Conservation (phyloP, 768 basidiomycete species). For the Scleroderma citrinum region DNA sequence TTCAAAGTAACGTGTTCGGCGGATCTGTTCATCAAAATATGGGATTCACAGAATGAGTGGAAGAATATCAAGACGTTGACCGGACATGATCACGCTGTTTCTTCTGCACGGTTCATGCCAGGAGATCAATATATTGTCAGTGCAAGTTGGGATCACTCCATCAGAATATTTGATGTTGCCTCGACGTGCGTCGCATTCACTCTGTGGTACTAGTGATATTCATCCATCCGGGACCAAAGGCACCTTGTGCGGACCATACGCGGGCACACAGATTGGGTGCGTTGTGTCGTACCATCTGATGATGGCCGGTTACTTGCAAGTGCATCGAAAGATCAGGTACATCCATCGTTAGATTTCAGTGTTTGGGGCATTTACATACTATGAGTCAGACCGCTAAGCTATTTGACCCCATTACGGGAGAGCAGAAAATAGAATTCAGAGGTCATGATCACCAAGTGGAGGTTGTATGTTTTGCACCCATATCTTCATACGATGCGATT, state of each 20-base stretch:
- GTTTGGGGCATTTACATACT: neutral
- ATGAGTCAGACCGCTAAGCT: constrained; percentile 61
- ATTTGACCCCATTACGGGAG: constrained; percentile 68
- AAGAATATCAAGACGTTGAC: constrained; percentile 83
- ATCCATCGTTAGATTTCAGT: constrained; percentile 17
- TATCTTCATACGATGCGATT: constrained; percentile 67
- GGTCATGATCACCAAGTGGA: constrained; percentile 89
- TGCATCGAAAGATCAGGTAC: constrained; percentile 83
- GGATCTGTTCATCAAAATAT: constrained; percentile 88
- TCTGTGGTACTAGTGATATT: constrained; percentile 4
- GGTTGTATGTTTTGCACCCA: constrained; percentile 73
- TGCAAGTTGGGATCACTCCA: constrained; percentile 82
- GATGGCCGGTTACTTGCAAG: constrained; percentile 75
- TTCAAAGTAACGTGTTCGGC: constrained; percentile 57
- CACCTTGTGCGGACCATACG: constrained; percentile 70
- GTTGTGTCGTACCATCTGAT: constrained; percentile 54
- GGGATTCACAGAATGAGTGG: constrained; percentile 88
- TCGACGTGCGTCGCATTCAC: constrained; percentile 55
- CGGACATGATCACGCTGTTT: constrained; percentile 90
- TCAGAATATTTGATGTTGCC: constrained; percentile 81
- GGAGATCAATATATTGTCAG: constrained; percentile 80
- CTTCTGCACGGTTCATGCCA: constrained; percentile 79
- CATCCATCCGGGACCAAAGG: constrained; percentile 31
- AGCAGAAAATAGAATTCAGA: constrained; percentile 75
- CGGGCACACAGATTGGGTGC: constrained; percentile 85